These are phyloP conservation scores for Psilocybe subaeruginosa DNA, from an alignment of 768 basidiomycete genomes.

Conservation along the genomic window DNA sequence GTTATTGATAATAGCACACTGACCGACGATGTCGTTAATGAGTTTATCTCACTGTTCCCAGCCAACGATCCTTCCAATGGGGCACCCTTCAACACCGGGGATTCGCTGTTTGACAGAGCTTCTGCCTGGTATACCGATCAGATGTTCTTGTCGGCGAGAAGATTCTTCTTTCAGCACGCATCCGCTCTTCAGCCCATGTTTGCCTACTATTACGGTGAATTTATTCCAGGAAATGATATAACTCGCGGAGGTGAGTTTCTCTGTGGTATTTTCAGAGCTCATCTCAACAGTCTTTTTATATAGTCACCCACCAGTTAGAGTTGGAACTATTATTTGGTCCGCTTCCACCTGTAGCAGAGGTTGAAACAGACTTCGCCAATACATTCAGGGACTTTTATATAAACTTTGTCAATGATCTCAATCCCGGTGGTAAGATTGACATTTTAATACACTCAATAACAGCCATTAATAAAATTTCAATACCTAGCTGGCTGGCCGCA, in stretches of 20 bases:
- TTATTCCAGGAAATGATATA: slow-evolving; percentile 55
- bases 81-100: slow-evolving; percentile 59
- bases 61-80: slow-evolving; percentile 51
- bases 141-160: slow-evolving; percentile 55
- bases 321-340: slow-evolving; percentile 52
- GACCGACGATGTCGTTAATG: slow-evolving; percentile 39
- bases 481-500: slow-evolving; percentile 45
- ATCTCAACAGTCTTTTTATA: not conserved
- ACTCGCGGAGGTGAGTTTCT: slow-evolving; percentile 45
- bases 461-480: not conserved
- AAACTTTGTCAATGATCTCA: slow-evolving; percentile 57
- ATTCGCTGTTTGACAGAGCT: slow-evolving; percentile 59
- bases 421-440: slow-evolving; percentile 50
- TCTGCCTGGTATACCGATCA: slow-evolving; percentile 61
- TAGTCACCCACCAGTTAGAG: slow-evolving; percentile 57
- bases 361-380: slow-evolving; percentile 49
- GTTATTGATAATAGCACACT: slow-evolving; percentile 59
- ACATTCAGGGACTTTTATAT: slow-evolving; percentile 56
- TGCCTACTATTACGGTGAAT: slow-evolving; percentile 58
- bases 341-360: slow-evolving; percentile 33
- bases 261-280: not conserved
- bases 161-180: slow-evolving; percentile 53
- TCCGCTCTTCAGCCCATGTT: slow-evolving; percentile 51
- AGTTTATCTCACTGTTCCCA: slow-evolving; percentile 45
- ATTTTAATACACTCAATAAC: slow-evolving; percentile 15